Percentiles rank a stretch among this genome's conserved stretches.
Evolutionary conservation across 768 basidiomycete genomes (phyloP).

Genomic region (Termitomyces sp.): DNA sequence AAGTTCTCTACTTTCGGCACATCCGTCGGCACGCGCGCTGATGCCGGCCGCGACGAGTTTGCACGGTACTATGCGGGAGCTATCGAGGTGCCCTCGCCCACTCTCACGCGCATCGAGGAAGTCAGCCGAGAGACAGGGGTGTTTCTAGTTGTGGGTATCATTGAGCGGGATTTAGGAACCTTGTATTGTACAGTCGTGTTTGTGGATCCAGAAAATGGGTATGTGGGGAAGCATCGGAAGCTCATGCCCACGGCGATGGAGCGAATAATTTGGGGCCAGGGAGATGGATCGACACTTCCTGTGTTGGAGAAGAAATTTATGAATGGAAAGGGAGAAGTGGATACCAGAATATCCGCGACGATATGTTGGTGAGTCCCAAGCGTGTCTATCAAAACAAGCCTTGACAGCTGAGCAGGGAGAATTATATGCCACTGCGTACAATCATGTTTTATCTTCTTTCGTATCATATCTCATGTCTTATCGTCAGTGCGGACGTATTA

Average conservation of each 20-base stretch:
- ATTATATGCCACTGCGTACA: constrained; percentile 49
- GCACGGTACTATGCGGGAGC: constrained; percentile 49
- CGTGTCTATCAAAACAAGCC: background rate
- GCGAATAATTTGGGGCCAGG: constrained; percentile 58
- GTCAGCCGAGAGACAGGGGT: constrained; percentile 43
- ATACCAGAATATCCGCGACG: constrained; percentile 45
- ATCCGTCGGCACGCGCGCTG: constrained; percentile 43
- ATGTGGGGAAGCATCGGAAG: constrained; percentile 61
- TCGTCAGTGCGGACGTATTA: constrained; percentile 51
- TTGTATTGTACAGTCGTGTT: constrained; percentile 59
- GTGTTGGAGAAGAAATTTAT: constrained; percentile 38
- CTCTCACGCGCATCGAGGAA: constrained; percentile 39
- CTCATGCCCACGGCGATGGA: constrained; percentile 58
- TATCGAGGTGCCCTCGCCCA: constrained; percentile 50
- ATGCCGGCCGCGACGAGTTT: constrained; percentile 54
- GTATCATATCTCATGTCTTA: background rate
- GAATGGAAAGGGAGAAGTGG: constrained; percentile 15
- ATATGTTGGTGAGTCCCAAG: constrained; percentile 47
- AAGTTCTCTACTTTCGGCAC: constrained; percentile 49
- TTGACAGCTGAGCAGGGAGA: constrained; percentile 42
- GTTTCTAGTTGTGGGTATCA: constrained; percentile 54
- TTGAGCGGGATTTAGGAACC: constrained; percentile 55
- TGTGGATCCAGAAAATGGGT: constrained; percentile 45
- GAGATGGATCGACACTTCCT: constrained; percentile 49
- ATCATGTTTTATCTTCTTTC: background rate